Percentiles rank a stretch among this genome's conserved stretches.
Conservation (phyloP, 2,329 filamentous ascomycete genomes). For the Colletotrichum sp. region DNA sequence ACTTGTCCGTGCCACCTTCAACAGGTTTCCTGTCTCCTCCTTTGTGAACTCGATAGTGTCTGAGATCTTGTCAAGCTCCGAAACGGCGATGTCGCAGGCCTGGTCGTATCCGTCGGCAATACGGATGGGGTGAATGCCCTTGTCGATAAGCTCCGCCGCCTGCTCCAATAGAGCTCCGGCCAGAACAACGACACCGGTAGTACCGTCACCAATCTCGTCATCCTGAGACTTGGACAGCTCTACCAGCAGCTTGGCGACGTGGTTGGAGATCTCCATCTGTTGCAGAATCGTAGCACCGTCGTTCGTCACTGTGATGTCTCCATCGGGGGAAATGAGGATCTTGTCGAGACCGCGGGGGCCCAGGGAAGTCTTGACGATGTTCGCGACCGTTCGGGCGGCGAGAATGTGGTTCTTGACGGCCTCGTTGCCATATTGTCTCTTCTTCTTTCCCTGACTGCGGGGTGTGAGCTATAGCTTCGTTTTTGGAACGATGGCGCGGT, state of each 20-base stretch:
- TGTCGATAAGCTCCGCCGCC: constrained; percentile 97
- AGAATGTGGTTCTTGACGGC: constrained; percentile 98
- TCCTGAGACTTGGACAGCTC: constrained; percentile 98
- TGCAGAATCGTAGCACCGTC: constrained; percentile 97
- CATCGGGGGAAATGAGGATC: constrained; percentile 97
- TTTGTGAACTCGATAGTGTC: constrained; percentile 87
- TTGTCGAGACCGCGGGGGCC: constrained; percentile 97
- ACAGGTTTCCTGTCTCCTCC: constrained; percentile 81
- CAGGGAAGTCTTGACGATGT: constrained; percentile 96
- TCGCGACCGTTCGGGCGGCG: constrained; percentile 92
- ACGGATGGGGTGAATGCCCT: constrained; percentile 98
- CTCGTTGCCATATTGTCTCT: constrained; percentile 94
- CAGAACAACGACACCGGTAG: constrained; percentile 95
- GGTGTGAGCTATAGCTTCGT: constrained; percentile 22
- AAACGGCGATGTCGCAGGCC: constrained; percentile 94
- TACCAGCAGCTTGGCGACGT: constrained; percentile 95
- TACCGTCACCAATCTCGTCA: constrained; percentile 98
- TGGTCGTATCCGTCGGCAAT: constrained; percentile 99
- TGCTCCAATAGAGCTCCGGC: constrained; percentile 95
- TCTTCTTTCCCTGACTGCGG: constrained; percentile 92
- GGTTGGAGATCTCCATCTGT: constrained; percentile 99
- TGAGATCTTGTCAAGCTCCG: constrained; percentile 90
- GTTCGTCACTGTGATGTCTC: constrained; percentile 99
- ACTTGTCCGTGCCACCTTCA: constrained; percentile 95
- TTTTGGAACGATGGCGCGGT: not conserved